These are phyloP conservation scores for Solanum sitiens DNA, from an alignment of 257 asterid species.

Conservation along the genomic window DNA sequence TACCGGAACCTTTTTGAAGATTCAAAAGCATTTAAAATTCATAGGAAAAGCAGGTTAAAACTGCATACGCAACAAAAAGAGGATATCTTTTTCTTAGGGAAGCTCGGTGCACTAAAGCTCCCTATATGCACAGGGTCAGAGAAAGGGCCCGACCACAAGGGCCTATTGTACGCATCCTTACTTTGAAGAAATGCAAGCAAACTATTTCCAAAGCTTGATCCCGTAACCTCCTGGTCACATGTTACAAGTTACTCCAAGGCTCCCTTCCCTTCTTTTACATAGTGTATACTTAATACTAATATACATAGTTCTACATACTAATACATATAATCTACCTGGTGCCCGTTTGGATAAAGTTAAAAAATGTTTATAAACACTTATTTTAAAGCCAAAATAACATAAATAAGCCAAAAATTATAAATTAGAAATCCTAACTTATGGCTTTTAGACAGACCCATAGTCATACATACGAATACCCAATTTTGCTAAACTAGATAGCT, in stretches of 20 bases:
- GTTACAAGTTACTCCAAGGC: neutral
- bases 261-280: neutral
- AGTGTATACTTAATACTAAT: neutral
- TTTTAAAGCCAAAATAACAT: too few species aligned
- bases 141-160: neutral
- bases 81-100: neutral
- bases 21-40: neutral
- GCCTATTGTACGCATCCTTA: neutral
- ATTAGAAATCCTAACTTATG: too few species aligned
- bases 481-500: neutral
- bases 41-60: neutral
- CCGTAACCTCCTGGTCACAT: neutral
- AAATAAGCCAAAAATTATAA: too few species aligned
- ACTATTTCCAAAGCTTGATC: neutral
- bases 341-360: too few species aligned
- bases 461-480: too few species aligned
- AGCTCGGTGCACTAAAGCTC: neutral
- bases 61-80: neutral
- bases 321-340: too few species aligned
- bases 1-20: neutral
- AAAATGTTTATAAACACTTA: too few species aligned
- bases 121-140: neutral
- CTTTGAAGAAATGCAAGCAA: neutral
- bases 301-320: neutral
- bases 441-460: too few species aligned